phyloP scores from a whole-genome alignment of 2,329 filamentous ascomycete genomes.

The Aureobasidium pullulans region DNA sequence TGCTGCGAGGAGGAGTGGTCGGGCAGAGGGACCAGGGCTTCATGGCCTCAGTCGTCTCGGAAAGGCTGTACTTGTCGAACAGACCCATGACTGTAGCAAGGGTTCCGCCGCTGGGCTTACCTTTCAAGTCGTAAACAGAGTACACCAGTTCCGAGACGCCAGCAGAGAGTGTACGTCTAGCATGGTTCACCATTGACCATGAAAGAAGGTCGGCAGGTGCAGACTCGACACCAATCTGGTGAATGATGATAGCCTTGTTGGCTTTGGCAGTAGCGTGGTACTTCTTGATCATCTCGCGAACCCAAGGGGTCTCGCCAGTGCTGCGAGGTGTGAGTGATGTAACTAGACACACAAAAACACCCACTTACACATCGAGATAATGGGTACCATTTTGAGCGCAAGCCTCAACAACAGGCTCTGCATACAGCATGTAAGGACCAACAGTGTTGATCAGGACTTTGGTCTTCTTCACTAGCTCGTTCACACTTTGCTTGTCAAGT shows the following conservation, averaged over 20 bases:
- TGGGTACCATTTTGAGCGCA: conserved; percentile 59
- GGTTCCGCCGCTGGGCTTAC: conserved; percentile 49
- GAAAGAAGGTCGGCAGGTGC: conserved; percentile 51
- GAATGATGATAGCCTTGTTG: conserved; percentile 56
- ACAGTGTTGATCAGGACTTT: conserved; percentile 54
- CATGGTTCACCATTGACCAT: conserved; percentile 46
- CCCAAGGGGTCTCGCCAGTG: conserved; percentile 59
- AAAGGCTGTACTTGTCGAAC: conserved; percentile 37
- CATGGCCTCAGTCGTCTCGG: conserved; percentile 38
- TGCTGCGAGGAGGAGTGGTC: conserved; percentile 28
- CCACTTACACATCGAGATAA: conserved; percentile 50
- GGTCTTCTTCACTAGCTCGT: conserved; percentile 47
- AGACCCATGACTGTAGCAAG: conserved; percentile 58
- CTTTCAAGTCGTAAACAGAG: conserved; percentile 48
- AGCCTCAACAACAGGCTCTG: conserved; percentile 56
- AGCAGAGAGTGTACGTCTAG: conserved; percentile 44
- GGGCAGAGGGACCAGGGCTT: conserved; percentile 46
- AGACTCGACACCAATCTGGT: conserved; percentile 54
- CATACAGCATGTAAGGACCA: conserved; percentile 57
- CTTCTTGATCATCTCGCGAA: conserved; percentile 53
- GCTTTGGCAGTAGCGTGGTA: conserved; percentile 53
- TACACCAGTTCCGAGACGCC: conserved; percentile 46
- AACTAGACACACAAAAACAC: conserved; percentile 21
- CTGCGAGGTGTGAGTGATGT: conserved; percentile 21
- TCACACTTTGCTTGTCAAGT: conserved; percentile 44